Evolutionary conservation across 768 basidiomycete genomes (phyloP), one percentile per base, ranked within the genome.

Genomic region (Trametes cubensis): DNA sequence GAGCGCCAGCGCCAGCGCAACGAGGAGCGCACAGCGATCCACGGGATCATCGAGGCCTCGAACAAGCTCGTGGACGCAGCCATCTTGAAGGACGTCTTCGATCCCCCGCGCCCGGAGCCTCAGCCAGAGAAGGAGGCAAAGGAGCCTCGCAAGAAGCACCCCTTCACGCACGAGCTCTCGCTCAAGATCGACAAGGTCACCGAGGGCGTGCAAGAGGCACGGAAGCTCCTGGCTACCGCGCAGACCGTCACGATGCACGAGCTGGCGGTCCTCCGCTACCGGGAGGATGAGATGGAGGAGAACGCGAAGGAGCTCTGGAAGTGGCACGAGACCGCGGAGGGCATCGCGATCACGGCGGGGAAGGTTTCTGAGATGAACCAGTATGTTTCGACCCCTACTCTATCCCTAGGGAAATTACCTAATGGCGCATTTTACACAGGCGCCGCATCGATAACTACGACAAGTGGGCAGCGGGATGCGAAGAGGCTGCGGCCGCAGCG

Each of bases 111-210:
- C 5, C 41, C 41, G 1, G 21, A 23, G 17, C 51, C 51, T 8
- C 34, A 39, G 25, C 48, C 48, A 18, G 26, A 14, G 14, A n/a
- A 6, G 10, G 15, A 40, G 20, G 26, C 28, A 7, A 30, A 7
- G 40, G 25, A 44, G 41, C 25, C 25, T 13, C 41, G 26, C 4
- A 26, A 18, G 28, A 30, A 34, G 40, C 49, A 34, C 10, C 14
- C 49, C 17, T 40, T 52, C 41, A 21, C 25, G 6, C 40, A 51
- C 20, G 41, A 51, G 20, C 41, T 59, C 15, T 15, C 14, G 49
- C 17, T 59, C 49, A 59, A 51, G 49, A 45, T 59, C 49, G 30
- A 53, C 30, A 49, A 59, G 51, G 51, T 56, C 20, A 39, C 25
- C 20, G 47, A 58, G 14, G 46, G 38, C 30, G 44, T 61, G 13